phyloP scores from a whole-genome alignment of 1,139 yeast species.

The Arxiozyma slooffiae region DNA sequence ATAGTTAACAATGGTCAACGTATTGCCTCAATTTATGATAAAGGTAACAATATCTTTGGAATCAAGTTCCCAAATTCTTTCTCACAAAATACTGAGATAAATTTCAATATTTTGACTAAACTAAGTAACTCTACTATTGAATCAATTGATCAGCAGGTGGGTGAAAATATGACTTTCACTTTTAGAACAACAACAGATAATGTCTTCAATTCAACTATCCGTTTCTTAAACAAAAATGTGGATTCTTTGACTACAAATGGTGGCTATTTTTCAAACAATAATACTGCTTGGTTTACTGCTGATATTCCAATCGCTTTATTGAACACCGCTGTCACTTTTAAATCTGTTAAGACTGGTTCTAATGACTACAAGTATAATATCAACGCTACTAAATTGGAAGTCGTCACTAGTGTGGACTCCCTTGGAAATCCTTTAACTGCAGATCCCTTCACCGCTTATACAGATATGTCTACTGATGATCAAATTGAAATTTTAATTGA shows the following conservation, averaged over 20 bases:
- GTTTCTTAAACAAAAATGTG: constrained; percentile 15
- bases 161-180: constrained; percentile 14
- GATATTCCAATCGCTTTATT: constrained; percentile 22
- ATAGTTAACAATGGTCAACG: constrained; percentile 10
- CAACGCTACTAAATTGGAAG: constrained; percentile 15
- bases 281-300: constrained; percentile 25
- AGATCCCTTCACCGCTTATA: constrained; percentile 19
- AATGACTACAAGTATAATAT: constrained; percentile 15
- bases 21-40: neutral
- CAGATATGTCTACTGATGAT: constrained; percentile 18
- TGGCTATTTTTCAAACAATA: constrained; percentile 17
- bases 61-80: constrained; percentile 12
- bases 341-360: constrained; percentile 13
- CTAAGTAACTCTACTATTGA: constrained; percentile 13
- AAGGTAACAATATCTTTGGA: constrained; percentile 14
- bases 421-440: constrained; percentile 20
- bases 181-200: constrained; percentile 19
- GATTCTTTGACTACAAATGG: constrained; percentile 18
- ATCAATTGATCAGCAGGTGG: constrained; percentile 11
- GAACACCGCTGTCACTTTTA: constrained; percentile 15
- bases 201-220: constrained; percentile 14
- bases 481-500: constrained; percentile 15
- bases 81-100: constrained; percentile 12
- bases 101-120: constrained; percentile 22
- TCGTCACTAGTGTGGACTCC: constrained; percentile 18